Conservation (phyloP, 2,329 filamentous ascomycete genomes). For the Verticillium dahliae region DNA sequence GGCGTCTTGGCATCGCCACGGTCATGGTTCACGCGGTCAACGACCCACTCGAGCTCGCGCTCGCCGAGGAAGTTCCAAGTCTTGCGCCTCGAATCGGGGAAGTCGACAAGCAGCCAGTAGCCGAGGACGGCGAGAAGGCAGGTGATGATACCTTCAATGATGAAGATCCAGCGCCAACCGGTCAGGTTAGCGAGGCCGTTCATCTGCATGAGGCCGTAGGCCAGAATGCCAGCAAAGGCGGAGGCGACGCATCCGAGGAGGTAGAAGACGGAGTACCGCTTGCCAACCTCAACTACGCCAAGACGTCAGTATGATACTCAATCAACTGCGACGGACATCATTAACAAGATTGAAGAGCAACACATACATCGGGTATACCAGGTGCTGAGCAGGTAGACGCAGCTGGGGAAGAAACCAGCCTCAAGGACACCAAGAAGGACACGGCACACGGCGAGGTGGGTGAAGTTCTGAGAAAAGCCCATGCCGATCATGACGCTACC, state of each 20-base stretch:
- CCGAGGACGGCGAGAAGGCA: constrained; percentile 39
- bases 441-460: constrained; percentile 46
- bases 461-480: constrained; percentile 52
- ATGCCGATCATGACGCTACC: constrained; percentile 58
- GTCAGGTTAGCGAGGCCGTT: constrained; percentile 44
- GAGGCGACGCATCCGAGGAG: constrained; percentile 60
- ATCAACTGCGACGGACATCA: neutral
- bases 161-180: constrained; percentile 66
- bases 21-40: constrained; percentile 48
- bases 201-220: constrained; percentile 64
- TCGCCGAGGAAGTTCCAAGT: constrained; percentile 46
- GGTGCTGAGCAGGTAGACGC: constrained; percentile 65
- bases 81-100: constrained; percentile 49
- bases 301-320: neutral
- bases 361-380: constrained; percentile 62
- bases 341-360: neutral
- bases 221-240: constrained; percentile 62
- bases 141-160: constrained; percentile 48
- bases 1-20: constrained; percentile 50
- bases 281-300: constrained; percentile 55
- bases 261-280: constrained; percentile 64
- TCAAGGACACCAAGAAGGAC: constrained; percentile 59
- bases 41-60: constrained; percentile 45
- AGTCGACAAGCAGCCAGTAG: constrained; percentile 57
- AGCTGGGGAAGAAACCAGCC: constrained; percentile 66